Conservation (phyloP, 1,139 yeast genomes). For the Debaryomyces udenii region DNA sequence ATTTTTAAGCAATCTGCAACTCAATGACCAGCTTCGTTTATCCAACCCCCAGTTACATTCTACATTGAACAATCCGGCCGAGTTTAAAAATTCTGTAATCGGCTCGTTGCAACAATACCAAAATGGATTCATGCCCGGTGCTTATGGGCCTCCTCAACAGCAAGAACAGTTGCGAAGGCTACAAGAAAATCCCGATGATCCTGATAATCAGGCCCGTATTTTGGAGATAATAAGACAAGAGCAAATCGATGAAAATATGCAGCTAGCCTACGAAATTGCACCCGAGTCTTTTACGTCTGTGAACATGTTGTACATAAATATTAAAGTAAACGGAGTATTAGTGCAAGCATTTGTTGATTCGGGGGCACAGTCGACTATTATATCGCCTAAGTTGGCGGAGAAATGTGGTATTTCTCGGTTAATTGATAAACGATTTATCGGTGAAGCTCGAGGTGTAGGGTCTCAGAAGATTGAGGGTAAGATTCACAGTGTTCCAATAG, state of each 20-base stretch:
- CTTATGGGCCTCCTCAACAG: constrained; percentile 18
- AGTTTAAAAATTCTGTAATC: constrained; percentile 52
- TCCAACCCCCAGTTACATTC: constrained; percentile 47
- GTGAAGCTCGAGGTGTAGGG: constrained; percentile 92
- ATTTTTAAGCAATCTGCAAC: constrained; percentile 40
- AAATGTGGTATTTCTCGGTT: constrained; percentile 68
- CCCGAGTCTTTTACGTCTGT: constrained; percentile 89
- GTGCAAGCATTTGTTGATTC: constrained; percentile 95
- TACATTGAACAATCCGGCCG: constrained; percentile 53
- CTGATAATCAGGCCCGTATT: constrained; percentile 69
- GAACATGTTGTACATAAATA: constrained; percentile 78
- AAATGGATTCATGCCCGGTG: constrained; percentile 15
- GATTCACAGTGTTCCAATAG: constrained; percentile 86
- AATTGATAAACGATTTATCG: constrained; percentile 79
- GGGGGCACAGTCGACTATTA: constrained; percentile 91
- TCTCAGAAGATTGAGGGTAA: constrained; percentile 76
- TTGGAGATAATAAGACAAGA: constrained; percentile 70
- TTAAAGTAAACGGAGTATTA: constrained; percentile 75
- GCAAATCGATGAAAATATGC: constrained; percentile 76
- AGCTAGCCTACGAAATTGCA: constrained; percentile 78
- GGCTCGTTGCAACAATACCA: constrained; percentile 28
- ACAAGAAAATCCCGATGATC: constrained; percentile 68
- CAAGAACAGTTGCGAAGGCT: constrained; percentile 55
- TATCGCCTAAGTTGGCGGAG: constrained; percentile 76
- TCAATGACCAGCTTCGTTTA: constrained; percentile 35